Evolutionary conservation across 352 stramenopile genomes (phyloP), one percentile per base, ranked within the genome.

Genomic region (Pythium phragmiticola): DNA sequence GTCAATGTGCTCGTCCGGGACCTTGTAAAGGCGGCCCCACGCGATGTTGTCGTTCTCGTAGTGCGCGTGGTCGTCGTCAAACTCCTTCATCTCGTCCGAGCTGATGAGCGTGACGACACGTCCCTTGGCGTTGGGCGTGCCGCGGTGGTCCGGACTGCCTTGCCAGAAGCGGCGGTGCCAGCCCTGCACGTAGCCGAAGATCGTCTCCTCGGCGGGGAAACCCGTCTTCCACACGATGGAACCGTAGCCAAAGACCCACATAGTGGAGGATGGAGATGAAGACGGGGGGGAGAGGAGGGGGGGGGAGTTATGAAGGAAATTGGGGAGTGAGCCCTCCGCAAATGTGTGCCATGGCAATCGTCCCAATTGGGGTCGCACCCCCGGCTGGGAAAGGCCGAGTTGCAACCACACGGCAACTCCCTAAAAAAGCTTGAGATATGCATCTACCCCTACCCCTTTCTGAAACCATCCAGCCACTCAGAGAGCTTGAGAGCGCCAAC

Each of bases 151-250:
- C 0, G 89, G 84, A 43, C 83, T 94, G 59, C 89, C 87, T 65
- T 96, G 89, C 87, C 88, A 96, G 73, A 96, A 96, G 57, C 89
- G 85, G 23, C 89, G 84, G 65, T 92, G 82, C 74, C 76, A 96
- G 65, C 89, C 89, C 33, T 91, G 71, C 17, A 95, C 86, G 73
- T 88, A 93, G 57, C 80, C 78, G 60, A 88, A 89, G 34, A 82
- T 62, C 37, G 76, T 88, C 52, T 87, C 76, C 36, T 89, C 76
- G 4, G 80, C 80, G 0, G 77, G 79, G 68, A 88, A 89, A 16
- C 78, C 80, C 2, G 78, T 90, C 75, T 90, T 90, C 79, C 82
- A 92, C 51, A 90, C 78, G 53, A 90, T 89, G 30, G 80, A 90
- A n/a, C 80, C 80, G 73, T 90, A 92, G 67, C 82, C 82, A 69